Base-by-base conservation (phyloP, 495 filamentous ascomycete genomes). In the Trichoderma gamsii region DNA sequence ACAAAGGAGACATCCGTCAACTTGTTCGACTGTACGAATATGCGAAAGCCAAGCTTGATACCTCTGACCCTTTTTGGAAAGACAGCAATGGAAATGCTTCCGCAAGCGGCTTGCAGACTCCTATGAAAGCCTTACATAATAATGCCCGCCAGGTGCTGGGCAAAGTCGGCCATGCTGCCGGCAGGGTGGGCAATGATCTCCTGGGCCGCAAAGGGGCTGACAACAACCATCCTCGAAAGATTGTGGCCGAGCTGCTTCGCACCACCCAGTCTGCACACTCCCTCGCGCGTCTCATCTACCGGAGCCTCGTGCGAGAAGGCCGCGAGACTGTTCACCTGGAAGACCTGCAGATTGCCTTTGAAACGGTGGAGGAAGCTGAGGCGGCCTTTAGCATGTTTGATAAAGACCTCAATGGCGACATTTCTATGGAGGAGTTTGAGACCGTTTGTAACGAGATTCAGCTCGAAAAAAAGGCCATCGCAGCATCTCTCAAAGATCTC, bases 401-500 rank as follows among this genome's bases (percentile, higher is more conserved):
- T 77, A 93, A 93, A 70, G 95, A 99, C 72, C 85, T 99, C 79
- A 98, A 98, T 70, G 95, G 95, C 18, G 93, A 97, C 75, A 95
- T 98, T 56, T 95, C 91, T 8, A 96, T 97, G 88, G 92, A 96
- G 67, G 94, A 97, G 76, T 83, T 98, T 18, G 94, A 97, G 74
- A 86, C 92, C 29, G 92, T 94, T 9, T 97, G 93, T 77, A 93
- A 94, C 25, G 94, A 98, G 73, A 95, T 97, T 76, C 92, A 93
- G 43, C 87, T 93, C 9, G 95, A 98, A 79, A 90, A 94, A 72
- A 98, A 97, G 73, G 90, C 93, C 4, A 97, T 98, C 71, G 93
- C 92, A 2, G 94, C 94, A 0, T 96, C 92, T 0, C 78, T 98
- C 56, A 97, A 97, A 79, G 94, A 97, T 78, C 79, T 98, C 7